Evolutionary conservation across 495 filamentous ascomycete genomes (phyloP).

Genomic region (Pyrenula aspistea): DNA sequence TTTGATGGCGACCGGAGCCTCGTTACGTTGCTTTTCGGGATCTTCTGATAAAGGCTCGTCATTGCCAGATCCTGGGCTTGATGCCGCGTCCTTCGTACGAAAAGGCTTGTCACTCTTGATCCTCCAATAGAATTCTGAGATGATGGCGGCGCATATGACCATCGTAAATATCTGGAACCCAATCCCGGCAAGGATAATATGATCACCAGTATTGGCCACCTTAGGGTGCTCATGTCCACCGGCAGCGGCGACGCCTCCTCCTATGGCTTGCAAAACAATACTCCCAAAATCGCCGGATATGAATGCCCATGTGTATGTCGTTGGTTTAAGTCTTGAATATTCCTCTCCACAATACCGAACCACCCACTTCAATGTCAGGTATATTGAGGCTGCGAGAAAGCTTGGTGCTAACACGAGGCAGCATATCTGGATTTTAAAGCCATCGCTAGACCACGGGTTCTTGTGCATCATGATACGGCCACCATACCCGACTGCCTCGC

Average conservation of each 20-base stretch:
- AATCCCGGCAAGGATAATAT: slow-evolving; percentile 62
- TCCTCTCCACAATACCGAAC: slow-evolving; percentile 39
- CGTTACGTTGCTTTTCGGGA: background rate
- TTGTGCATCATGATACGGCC: slow-evolving; percentile 44
- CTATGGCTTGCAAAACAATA: slow-evolving; percentile 50
- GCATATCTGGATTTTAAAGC: slow-evolving; percentile 57
- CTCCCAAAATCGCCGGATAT: slow-evolving; percentile 54
- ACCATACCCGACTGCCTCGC: slow-evolving; percentile 43
- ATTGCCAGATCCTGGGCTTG: background rate
- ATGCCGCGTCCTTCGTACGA: background rate
- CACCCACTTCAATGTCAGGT: slow-evolving; percentile 56
- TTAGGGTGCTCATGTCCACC: slow-evolving; percentile 24
- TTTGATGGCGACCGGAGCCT: background rate
- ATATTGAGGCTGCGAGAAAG: slow-evolving; percentile 52
- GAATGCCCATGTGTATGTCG: slow-evolving; percentile 55
- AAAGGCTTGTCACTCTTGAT: background rate
- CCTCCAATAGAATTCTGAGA: background rate
- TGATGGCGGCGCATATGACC: slow-evolving; percentile 31
- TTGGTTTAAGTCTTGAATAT: slow-evolving; percentile 42
- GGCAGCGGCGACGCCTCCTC: slow-evolving; percentile 47
- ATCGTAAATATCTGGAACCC: slow-evolving; percentile 57
- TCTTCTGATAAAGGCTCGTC: background rate
- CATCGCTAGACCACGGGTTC: slow-evolving; percentile 47
- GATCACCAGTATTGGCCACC: slow-evolving; percentile 32
- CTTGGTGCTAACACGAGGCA: slow-evolving; percentile 55